A percentile compares a stretch with the other conserved stretches of the same genome.
phyloP scores from a whole-genome alignment of 306 rosid species.

The Cucurbita ficifolia region DNA sequence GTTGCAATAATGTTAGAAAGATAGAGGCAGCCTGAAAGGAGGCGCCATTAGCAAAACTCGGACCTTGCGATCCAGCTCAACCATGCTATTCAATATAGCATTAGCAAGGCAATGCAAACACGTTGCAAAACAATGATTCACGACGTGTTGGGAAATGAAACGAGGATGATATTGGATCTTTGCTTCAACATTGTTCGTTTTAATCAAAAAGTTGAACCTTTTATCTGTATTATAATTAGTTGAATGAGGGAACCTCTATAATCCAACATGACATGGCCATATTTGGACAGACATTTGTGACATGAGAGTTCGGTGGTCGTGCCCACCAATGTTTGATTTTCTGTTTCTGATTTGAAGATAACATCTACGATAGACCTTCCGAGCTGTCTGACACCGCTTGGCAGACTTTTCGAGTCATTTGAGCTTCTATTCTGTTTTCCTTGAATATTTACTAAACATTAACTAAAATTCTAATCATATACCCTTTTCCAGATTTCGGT shows the following conservation, averaged over 20 bases:
- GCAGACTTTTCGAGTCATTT: neutral
- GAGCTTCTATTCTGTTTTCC: neutral
- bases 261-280: neutral
- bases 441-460: neutral
- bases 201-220: neutral
- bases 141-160: neutral
- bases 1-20: neutral
- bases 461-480: neutral
- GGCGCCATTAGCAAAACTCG: neutral
- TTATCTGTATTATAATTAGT: neutral
- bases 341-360: neutral
- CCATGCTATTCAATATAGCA: neutral
- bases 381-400: neutral
- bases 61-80: neutral
- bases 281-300: neutral
- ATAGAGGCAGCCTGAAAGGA: neutral
- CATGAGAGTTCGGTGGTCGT: neutral
- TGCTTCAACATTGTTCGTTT: neutral
- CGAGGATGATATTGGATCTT: neutral
- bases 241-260: neutral
- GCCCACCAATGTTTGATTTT: neutral
- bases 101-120: neutral
- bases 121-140: neutral
- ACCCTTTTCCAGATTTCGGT: constrained; percentile 25
- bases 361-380: neutral